A percentile compares a stretch with the other conserved stretches of the same genome.
phyloP scores from a whole-genome alignment of 176 grass and related monocot genomes.

The Rhynchospora breviuscula region DNA sequence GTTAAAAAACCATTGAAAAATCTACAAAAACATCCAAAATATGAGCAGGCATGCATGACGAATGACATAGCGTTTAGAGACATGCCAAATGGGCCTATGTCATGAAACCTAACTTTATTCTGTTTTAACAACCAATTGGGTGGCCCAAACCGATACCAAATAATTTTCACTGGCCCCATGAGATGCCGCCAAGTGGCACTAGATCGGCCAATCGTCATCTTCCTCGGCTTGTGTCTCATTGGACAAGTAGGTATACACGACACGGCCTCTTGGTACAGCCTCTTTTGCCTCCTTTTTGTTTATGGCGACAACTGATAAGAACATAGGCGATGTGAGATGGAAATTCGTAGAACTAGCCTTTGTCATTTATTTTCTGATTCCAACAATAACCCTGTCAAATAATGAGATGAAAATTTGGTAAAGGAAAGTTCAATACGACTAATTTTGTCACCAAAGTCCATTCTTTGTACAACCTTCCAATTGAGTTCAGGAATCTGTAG shows the following conservation, averaged over 20 bases:
- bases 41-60: slow-evolving; percentile 9
- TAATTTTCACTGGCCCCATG: background rate
- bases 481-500: background rate
- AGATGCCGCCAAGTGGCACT: slow-evolving; percentile 11
- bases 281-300: background rate
- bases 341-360: background rate
- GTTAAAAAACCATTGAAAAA: background rate
- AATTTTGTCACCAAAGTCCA: background rate
- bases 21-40: slow-evolving; percentile 16
- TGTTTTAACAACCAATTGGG: slow-evolving; percentile 22
- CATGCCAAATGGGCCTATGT: slow-evolving; percentile 24
- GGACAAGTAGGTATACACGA: background rate
- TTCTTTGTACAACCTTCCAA: background rate
- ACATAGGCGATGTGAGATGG: background rate
- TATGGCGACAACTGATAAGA: slow-evolving; percentile 23
- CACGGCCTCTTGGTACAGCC: background rate
- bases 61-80: slow-evolving; percentile 14
- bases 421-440: background rate
- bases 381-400: background rate
- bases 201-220: background rate
- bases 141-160: slow-evolving; percentile 17
- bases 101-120: slow-evolving; percentile 25
- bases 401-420: background rate
- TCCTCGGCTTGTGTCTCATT: background rate
- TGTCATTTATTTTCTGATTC: background rate